Conservation (phyloP, 129 eudicot species). For the Helianthus annuus region HanXRQr2.0-SUNRISE NC_035443.2:7329605-7330104, state of each 20-base stretch:
- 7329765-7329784: neutral
- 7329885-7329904: conserved; percentile 2
- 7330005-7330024: neutral
- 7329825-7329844: neutral
- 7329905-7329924: neutral
- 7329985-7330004: neutral
- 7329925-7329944: neutral
- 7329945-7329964: neutral
- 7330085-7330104: neutral
- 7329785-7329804: neutral
- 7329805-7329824: neutral
- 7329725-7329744: neutral
- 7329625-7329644: too few relatives aligned
- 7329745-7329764: neutral
- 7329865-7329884: neutral
- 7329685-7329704: too few relatives aligned
- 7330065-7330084: neutral
- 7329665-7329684: too few relatives aligned
- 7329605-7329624: too few relatives aligned
- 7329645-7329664: too few relatives aligned
- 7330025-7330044: neutral
- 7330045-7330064: neutral
- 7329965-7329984: neutral
- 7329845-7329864: neutral
- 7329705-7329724: neutral